phyloP scores from a whole-genome alignment of 345 rosid genomes.

The Ricinus communis region DNA sequence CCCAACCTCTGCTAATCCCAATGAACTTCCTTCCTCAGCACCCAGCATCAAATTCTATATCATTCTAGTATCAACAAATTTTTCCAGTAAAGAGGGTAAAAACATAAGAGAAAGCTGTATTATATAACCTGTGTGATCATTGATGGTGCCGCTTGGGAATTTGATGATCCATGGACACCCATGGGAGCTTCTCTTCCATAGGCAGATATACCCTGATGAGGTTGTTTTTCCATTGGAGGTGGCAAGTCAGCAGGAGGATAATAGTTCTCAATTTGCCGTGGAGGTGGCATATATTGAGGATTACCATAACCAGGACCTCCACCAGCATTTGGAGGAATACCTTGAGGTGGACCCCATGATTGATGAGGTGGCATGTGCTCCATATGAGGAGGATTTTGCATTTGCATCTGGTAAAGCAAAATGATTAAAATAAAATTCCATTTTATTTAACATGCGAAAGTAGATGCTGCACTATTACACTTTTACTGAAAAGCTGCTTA shows the following conservation, averaged over 20 bases:
- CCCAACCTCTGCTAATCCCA: background rate
- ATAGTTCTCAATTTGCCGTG: slow-evolving; percentile 74
- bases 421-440: slow-evolving; percentile 10
- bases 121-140: slow-evolving; percentile 82
- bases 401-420: slow-evolving; percentile 66
- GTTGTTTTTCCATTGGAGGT: slow-evolving; percentile 85
- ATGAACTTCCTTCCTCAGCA: background rate
- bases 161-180: slow-evolving; percentile 65
- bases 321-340: slow-evolving; percentile 62
- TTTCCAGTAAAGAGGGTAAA: background rate
- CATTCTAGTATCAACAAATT: background rate
- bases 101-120: background rate
- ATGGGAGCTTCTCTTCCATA: slow-evolving; percentile 92
- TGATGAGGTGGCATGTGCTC: slow-evolving; percentile 93
- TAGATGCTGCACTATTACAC: background rate
- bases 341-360: slow-evolving; percentile 91
- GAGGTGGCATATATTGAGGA: slow-evolving; percentile 83
- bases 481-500: slow-evolving; percentile 32
- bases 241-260: slow-evolving; percentile 83
- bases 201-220: slow-evolving; percentile 94
- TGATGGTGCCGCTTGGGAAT: slow-evolving; percentile 70
- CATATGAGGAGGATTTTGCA: slow-evolving; percentile 68
- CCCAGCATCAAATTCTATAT: background rate
- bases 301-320: slow-evolving; percentile 75
- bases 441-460: background rate